These are phyloP conservation scores for Psilocybe tampanensis DNA, from an alignment of 768 basidiomycete genomes.

Conservation along the genomic window DNA sequence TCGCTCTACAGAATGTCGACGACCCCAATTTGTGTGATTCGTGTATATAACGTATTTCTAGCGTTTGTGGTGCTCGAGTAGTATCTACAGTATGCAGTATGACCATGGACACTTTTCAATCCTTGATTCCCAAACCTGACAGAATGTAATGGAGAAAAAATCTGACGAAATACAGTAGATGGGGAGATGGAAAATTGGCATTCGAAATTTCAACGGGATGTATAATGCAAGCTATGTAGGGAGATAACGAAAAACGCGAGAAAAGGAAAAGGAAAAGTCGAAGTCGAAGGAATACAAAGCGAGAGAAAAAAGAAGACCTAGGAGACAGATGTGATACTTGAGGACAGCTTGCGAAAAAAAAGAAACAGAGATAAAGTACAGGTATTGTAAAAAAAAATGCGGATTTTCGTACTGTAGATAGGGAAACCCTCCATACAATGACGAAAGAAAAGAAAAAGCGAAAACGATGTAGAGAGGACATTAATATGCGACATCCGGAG, in stretches of 20 bases:
- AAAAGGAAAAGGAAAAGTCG: neutral
- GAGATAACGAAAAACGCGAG: neutral
- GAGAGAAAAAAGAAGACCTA: neutral
- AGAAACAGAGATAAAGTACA: neutral
- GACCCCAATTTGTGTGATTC: too few relatives aligned
- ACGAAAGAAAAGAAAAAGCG: neutral
- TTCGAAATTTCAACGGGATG: neutral
- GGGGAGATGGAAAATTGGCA: neutral
- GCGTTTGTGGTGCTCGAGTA: neutral
- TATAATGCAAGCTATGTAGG: conserved; percentile 2
- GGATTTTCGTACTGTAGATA: neutral
- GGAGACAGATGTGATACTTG: neutral
- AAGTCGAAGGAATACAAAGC: neutral
- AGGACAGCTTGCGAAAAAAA: neutral
- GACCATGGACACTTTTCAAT: neutral
- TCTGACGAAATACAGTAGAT: neutral
- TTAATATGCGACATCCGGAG: neutral
- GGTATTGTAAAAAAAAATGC: neutral
- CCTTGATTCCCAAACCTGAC: neutral
- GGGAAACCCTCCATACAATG: neutral
- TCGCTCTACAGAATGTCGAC: too few relatives aligned
- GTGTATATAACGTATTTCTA: too few relatives aligned
- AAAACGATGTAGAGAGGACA: neutral
- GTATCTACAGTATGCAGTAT: neutral
- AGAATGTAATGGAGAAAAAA: too few relatives aligned